phyloP scores from a whole-genome alignment of 148 eudicot genomes.

The Rhododendron kiyosumense region DNA sequence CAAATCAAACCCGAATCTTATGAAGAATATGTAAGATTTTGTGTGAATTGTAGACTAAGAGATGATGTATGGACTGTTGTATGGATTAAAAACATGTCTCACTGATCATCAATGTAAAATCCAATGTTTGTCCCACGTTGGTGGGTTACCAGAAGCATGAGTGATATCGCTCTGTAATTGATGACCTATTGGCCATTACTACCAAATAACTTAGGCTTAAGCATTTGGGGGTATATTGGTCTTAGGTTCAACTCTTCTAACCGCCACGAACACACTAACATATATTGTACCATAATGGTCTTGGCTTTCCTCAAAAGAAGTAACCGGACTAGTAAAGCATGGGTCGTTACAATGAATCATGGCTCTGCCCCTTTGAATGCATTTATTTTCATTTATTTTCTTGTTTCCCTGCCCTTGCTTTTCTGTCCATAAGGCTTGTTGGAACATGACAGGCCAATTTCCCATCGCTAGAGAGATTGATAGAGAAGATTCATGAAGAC shows the following conservation, averaged over 20 bases:
- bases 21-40: too few relatives aligned
- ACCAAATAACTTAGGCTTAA: not conserved
- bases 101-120: too few relatives aligned
- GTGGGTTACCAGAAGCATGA: too few relatives aligned
- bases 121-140: too few relatives aligned
- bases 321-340: not conserved
- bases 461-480: conserved; percentile 55
- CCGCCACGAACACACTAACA: too few relatives aligned
- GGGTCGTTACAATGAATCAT: not conserved
- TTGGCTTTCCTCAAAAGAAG: not conserved
- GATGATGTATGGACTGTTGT: too few relatives aligned
- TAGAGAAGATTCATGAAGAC: conserved; percentile 71
- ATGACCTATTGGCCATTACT: not conserved
- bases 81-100: too few relatives aligned
- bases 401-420: not conserved
- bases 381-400: not conserved
- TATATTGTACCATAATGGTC: not conserved
- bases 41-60: too few relatives aligned
- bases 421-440: not conserved
- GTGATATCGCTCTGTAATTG: too few relatives aligned
- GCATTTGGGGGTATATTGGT: not conserved
- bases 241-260: too few relatives aligned
- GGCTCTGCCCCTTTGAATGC: not conserved
- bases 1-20: too few relatives aligned
- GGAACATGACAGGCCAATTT: conserved; percentile 55